Conservation (phyloP, 1,284 basidiomycete genomes). For the Coriolopsis trogii region DNA sequence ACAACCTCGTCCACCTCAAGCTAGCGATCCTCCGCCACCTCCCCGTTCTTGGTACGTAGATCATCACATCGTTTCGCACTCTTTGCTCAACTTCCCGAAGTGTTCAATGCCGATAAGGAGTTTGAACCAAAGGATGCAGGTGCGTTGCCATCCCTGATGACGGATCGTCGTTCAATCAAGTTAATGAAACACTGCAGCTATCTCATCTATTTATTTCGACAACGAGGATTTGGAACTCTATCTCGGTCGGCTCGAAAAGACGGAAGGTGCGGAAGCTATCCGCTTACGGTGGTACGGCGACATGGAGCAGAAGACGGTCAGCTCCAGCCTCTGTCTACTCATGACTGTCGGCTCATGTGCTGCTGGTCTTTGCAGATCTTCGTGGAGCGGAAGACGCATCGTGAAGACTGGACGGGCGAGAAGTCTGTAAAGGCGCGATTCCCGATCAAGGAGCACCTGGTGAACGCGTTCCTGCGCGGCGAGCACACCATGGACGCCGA, state of each 20-base stretch:
- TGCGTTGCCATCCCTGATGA: conserved; percentile 35
- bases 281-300: conserved; percentile 99
- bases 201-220: conserved; percentile 91
- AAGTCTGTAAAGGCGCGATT: conserved; percentile 99
- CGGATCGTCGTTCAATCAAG: background rate
- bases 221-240: conserved; percentile 98
- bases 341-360: no score
- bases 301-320: conserved; percentile 75
- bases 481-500: conserved; percentile 95
- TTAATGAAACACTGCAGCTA: conserved; percentile 47
- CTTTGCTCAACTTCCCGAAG: conserved; percentile 43
- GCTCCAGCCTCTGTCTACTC: conserved; percentile 20
- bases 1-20: conserved; percentile 96
- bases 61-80: background rate
- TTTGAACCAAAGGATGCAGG: conserved; percentile 90
- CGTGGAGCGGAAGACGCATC: conserved; percentile 98
- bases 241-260: conserved; percentile 96
- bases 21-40: conserved; percentile 92
- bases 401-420: conserved; percentile 99
- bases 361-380: conserved; percentile 89
- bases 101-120: conserved; percentile 96
- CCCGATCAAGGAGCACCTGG: conserved; percentile 93
- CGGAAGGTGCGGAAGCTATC: conserved; percentile 96
- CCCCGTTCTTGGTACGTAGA: conserved; percentile 79
- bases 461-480: conserved; percentile 91